A percentile compares a stretch with the other conserved stretches of the same genome.
Evolutionary conservation across 176 grass and related monocot genomes (phyloP).

Genomic region (Echinochloa phyllopogon): DNA sequence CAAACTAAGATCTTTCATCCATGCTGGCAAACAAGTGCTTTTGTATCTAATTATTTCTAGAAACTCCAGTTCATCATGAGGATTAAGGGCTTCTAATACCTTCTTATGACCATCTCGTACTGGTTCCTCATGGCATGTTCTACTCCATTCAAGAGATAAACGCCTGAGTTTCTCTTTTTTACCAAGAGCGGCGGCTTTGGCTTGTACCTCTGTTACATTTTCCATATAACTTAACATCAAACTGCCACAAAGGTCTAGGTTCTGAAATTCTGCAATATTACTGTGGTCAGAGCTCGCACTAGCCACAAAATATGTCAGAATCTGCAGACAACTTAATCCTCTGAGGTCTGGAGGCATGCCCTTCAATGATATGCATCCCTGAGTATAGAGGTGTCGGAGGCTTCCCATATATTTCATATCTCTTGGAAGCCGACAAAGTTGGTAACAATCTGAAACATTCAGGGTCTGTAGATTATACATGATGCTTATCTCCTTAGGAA

Average conservation of each 20-base stretch:
- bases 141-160: slow-evolving; percentile 33
- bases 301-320: slow-evolving; percentile 18
- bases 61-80: background rate
- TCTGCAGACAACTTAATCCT: background rate
- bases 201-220: background rate
- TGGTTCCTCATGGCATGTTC: background rate
- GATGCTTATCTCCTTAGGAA: slow-evolving; percentile 24
- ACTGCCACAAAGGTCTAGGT: slow-evolving; percentile 5
- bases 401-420: slow-evolving; percentile 49
- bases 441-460: rapidly evolving
- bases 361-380: background rate
- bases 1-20: slow-evolving; percentile 8
- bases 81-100: slow-evolving; percentile 29
- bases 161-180: slow-evolving; percentile 16
- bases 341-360: slow-evolving; percentile 25
- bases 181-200: background rate
- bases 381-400: background rate
- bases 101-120: background rate
- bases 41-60: background rate
- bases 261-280: background rate
- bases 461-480: slow-evolving; percentile 23
- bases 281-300: slow-evolving; percentile 1
- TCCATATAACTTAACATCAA: background rate
- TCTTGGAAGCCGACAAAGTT: slow-evolving; percentile 10
- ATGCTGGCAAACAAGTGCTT: background rate